Base-by-base conservation (phyloP, 495 filamentous ascomycete species). In the Pseudoneurospora amorphoporcata region DNA sequence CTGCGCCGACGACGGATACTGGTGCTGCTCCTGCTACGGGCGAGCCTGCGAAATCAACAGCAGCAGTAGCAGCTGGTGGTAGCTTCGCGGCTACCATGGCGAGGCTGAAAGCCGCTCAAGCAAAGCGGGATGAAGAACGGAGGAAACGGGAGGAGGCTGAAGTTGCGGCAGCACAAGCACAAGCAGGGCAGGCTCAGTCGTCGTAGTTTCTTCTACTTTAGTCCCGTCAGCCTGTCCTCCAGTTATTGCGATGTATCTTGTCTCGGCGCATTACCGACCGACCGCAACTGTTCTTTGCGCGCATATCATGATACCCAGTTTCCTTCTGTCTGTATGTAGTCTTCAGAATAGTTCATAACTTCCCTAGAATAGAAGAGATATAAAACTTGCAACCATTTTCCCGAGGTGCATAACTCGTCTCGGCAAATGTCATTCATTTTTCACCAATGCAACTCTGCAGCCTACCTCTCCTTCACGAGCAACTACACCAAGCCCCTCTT, bases 61-160 rank as follows among this genome's bases (percentile, higher is more conserved):
- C 71, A 43, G 17, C 42, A 43, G n/a, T n/a, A n/a, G 42, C 17
- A 7, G 17, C 16, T 47, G 43, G 43, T 68, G 76, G 45, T 73
- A 75, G 75, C 74, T 78, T 78, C 58, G 75, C 83, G 23, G 80
- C 81, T 23, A 82, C 79, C 8, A 79, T 84, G 79, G 83, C 80
- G 3, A 78, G 82, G 43, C 68, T 85, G 14, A 72, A 76, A 40
- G 82, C 82, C 14, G 83, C 83, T 3, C 82, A 84, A 71, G 81
- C 81, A 8, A 81, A 82, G 73, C 75, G 72, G 37, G 77, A 81
- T 2, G 79, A 76, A 37, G 77, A 78, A 47, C 77, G 75, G 70
- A 72, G 73, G 38, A 73, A 70, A 43, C 71, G 71, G 4, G 71
- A 71, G 12, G 76, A 71, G 35, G 74, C 58, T 19, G 76, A 72